Evolutionary conservation across 1,284 basidiomycete genomes (phyloP), one percentile per base, ranked within the genome.

Genomic region (Apiotrichum mycotoxinovorans): DNA sequence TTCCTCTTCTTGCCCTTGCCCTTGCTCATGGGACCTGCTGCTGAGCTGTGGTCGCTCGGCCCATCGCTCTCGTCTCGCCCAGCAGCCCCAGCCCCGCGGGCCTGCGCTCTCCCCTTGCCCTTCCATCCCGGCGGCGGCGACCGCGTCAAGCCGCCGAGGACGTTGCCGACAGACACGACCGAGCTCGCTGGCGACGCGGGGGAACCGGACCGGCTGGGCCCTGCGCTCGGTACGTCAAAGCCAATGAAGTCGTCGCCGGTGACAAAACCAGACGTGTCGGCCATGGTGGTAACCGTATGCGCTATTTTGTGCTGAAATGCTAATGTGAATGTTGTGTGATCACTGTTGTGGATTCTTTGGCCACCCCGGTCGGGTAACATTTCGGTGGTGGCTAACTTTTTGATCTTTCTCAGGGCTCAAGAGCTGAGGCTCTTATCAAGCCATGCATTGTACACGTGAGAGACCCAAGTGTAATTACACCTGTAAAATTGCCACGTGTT

Each of bases 171-270:
- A 25, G 18, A 15, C 34, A 37, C 3, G 17, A n/a, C 4, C 4
- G 22, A n/a, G n/a, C n/a, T n/a, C n/a, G 25, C 26, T 18, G 44
- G 20, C 5, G 27, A 8, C 27, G 26, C 9, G 9, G 51, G 40
- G 17, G 12, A 17, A 0, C 12, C 18, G 30, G 17, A 17, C 34
- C 41, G 42, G 18, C 35, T 51, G 20, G 47, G 41, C 11, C 54
- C 49, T 2, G 54, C 40, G 30, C 52, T 33, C 25, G 49, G 38
- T 11, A 33, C 4, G 30, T 48, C 55, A 18, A 62, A 58, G 15
- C 57, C 51, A 41, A 62, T 59, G 44, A 56, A 62, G 41, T 58
- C 57, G 52, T 62, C 60, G 48, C 57, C 57, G 8, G 42, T 52
- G 38, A 45, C 42, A 26, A 57, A 57, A 35, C 41, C 54, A 9